These are phyloP conservation scores for Conoideocrella luteorostrata DNA, from an alignment of 2,329 filamentous ascomycete species.

Conservation along the genomic window DNA sequence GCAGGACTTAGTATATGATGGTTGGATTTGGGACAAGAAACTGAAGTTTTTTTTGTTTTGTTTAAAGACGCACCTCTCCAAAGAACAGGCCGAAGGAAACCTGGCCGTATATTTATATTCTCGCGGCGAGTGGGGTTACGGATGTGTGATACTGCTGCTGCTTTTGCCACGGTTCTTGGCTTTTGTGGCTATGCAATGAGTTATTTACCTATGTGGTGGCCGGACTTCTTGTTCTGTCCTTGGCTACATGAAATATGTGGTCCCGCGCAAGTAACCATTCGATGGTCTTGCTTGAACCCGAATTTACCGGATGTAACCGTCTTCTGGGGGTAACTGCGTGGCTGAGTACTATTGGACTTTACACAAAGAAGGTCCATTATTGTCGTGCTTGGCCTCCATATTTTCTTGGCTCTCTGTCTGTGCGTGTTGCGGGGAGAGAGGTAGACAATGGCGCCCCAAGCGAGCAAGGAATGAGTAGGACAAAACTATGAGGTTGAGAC, in stretches of 20 bases:
- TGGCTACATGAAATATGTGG: background rate
- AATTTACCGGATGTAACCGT: background rate
- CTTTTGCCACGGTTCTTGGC: background rate
- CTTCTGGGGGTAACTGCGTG: background rate
- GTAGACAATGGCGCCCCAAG: background rate
- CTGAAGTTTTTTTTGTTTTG: background rate
- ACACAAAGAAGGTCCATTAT: background rate
- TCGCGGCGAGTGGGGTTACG: background rate
- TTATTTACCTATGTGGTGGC: background rate
- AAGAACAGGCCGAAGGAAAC: background rate
- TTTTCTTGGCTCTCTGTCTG: background rate
- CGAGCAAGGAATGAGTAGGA: no score
- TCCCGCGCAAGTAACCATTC: background rate
- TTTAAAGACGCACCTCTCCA: background rate
- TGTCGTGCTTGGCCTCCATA: background rate
- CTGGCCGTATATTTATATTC: background rate
- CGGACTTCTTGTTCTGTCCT: background rate
- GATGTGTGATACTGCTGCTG: no score
- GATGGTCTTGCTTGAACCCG: background rate
- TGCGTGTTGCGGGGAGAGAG: background rate
- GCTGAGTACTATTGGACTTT: background rate
- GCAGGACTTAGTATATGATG: no score
- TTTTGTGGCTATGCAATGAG: constrained; percentile 1
- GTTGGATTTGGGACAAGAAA: no score
- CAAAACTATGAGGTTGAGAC: no score